These are phyloP conservation scores for Eleusine coracana DNA, from an alignment of 176 grass and related monocot species.

Conservation along the genomic window DNA sequence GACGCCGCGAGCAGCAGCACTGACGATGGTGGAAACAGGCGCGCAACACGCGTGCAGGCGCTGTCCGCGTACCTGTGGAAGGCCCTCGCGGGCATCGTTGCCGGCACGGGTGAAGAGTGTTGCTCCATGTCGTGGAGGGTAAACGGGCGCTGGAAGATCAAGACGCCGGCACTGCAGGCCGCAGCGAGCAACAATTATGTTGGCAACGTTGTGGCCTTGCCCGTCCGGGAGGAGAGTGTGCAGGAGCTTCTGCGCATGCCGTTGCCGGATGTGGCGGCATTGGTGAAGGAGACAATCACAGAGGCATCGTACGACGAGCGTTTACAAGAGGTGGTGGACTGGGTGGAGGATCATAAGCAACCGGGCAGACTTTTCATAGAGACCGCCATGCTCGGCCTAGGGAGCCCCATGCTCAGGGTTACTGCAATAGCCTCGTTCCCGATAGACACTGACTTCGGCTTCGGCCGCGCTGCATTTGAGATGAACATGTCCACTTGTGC, in stretches of 20 bases:
- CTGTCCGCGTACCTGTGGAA: conserved; percentile 55
- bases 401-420: conserved; percentile 8
- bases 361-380: background rate
- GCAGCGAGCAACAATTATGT: conserved; percentile 24
- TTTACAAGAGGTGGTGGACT: conserved; percentile 57
- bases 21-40: background rate
- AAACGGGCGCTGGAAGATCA: conserved; percentile 33
- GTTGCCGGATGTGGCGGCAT: conserved; percentile 21
- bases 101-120: conserved; percentile 31
- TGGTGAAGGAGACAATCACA: conserved; percentile 41
- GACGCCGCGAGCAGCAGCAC: background rate
- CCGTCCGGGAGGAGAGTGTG: conserved; percentile 25
- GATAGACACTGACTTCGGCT: background rate
- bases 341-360: conserved; percentile 49
- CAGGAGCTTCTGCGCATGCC: conserved; percentile 30
- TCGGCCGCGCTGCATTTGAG: background rate
- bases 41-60: conserved; percentile 43
- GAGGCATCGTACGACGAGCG: conserved; percentile 11
- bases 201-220: conserved; percentile 43
- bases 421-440: background rate
- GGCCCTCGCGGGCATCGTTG: conserved; percentile 24
- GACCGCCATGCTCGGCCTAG: conserved; percentile 30
- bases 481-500: background rate
- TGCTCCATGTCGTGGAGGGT: conserved; percentile 54
- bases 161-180: background rate